Percentiles rank a stretch among this genome's conserved stretches.
These are phyloP conservation scores for Ogataea nitratoaversa DNA, from an alignment of 805 yeast species.

Conservation along the genomic window DNA sequence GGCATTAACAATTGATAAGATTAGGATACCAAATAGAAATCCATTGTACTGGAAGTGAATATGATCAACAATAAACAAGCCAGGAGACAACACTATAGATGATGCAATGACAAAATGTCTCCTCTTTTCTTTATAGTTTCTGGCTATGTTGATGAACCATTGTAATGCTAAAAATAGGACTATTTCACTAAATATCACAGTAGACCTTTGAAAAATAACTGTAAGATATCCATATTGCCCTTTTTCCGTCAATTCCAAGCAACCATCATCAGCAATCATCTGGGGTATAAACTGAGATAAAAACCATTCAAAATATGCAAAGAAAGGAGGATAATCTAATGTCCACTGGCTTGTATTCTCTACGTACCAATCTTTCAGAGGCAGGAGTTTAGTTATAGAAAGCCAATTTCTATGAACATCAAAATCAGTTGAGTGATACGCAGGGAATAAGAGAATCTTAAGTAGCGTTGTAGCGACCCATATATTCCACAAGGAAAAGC, in stretches of 20 bases:
- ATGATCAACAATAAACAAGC: constrained; percentile 85
- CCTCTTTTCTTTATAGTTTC: constrained; percentile 32
- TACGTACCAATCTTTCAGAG: constrained; percentile 75
- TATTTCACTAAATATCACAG: constrained; percentile 77
- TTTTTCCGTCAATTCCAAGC: constrained; percentile 59
- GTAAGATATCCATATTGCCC: constrained; percentile 80
- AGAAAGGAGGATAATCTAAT: constrained; percentile 94
- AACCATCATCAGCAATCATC: constrained; percentile 65
- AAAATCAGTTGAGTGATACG: constrained; percentile 92
- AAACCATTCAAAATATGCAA: constrained; percentile 90
- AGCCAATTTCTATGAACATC: constrained; percentile 98
- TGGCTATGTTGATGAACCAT: constrained; percentile 55
- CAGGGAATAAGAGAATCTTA: constrained; percentile 62
- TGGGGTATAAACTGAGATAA: constrained; percentile 69
- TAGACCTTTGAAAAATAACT: constrained; percentile 69
- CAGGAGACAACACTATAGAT: constrained; percentile 83
- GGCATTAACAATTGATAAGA: constrained; percentile 71
- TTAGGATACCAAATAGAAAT: constrained; percentile 79
- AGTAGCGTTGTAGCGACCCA: constrained; percentile 61
- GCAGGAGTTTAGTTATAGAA: constrained; percentile 77
- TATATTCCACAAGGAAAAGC: constrained; percentile 57
- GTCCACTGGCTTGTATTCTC: constrained; percentile 88
- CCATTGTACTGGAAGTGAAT: constrained; percentile 98
- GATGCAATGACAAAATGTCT: constrained; percentile 73
- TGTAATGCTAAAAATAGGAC: constrained; percentile 68